Evolutionary conservation across 306 rosid genomes (phyloP), one percentile per base, ranked within the genome.

Genomic region (Senna tora): DNA sequence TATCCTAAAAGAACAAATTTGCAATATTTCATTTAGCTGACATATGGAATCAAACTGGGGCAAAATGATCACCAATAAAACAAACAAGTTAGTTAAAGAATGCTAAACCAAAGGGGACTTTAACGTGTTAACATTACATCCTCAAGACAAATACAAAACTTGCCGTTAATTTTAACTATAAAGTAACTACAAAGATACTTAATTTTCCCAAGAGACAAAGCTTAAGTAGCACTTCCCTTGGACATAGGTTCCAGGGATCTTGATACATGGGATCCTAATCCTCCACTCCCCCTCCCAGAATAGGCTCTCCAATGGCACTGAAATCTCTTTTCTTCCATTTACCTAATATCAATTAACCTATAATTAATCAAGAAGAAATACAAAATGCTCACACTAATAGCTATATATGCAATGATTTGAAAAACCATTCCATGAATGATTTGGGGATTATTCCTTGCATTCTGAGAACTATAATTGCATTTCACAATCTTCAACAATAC

Each of bases 31-130:
- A 70, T 43, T 43, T 46, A 28, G 51, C 57, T 55, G 52, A 50
- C 64, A 54, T 67, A 47, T 47, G 47, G 43, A 75, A 80, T 70
- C 47, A 34, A 62, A 53, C 41, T 52, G 15, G 4, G 9, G 60
- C 41, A 53, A 55, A 53, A 71, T 54, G 16, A 54, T 20, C 72
- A 63, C 52, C 52, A 54, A 53, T 17, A 39, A 36, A 33, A 63
- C 33, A 69, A 13, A 41, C 46, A 59, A 25, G 21, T 14, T 57
- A 32, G 21, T 32, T 16, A 32, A 57, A 30, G 12, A 57, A 30
- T 14, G 7, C 42, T 2, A 30, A 32, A 57, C 41, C 42, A 14
- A 14, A 30, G 41, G 41, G 19, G 42, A 28, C 38, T 55, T 32
- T 32, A n/a, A 15, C 64, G 30, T 30, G 14, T 57, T 30, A 30